Evolutionary conservation across 73 alveolate genomes (phyloP).

Genomic region (Diophrys appendiculata): DNA sequence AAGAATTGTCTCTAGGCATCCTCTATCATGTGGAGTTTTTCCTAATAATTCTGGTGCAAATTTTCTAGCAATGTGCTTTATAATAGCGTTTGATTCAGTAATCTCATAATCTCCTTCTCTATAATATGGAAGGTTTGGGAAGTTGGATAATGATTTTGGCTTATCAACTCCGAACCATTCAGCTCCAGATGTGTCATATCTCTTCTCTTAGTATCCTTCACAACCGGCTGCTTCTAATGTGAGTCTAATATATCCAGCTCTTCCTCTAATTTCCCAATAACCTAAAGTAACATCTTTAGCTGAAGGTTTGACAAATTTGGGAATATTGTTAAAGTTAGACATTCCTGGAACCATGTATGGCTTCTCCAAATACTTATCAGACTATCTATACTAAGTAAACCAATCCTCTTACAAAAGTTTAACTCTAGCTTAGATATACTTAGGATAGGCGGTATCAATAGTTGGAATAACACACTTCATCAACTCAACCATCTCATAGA

Average conservation of each 20-base stretch:
- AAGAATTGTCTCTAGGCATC: conserved; percentile 12
- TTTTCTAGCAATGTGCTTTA: conserved; percentile 24
- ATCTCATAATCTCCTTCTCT: conserved; percentile 34
- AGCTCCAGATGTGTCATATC: neutral
- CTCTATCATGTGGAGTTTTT: conserved; percentile 4
- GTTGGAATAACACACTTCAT: neutral
- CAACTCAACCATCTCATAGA: neutral
- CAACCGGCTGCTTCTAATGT: neutral
- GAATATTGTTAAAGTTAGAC: neutral
- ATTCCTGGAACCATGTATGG: neutral
- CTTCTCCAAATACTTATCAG: neutral
- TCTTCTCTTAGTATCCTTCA: conserved; percentile 6
- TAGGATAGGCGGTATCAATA: neutral
- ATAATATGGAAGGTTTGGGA: conserved; percentile 53
- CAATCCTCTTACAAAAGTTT: neutral
- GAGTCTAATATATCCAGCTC: neutral
- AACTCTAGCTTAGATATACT: neutral
- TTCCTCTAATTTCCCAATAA: conserved; percentile 4
- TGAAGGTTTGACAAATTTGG: neutral
- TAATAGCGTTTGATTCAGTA: conserved; percentile 38
- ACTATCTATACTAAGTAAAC: neutral
- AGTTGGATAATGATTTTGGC: neutral
- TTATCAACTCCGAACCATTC: conserved; percentile 28
- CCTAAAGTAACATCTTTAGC: neutral
- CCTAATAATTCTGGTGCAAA: conserved; percentile 53